phyloP scores from a whole-genome alignment of 805 yeast genomes.

The Sungouiozyma intestinalis region DNA sequence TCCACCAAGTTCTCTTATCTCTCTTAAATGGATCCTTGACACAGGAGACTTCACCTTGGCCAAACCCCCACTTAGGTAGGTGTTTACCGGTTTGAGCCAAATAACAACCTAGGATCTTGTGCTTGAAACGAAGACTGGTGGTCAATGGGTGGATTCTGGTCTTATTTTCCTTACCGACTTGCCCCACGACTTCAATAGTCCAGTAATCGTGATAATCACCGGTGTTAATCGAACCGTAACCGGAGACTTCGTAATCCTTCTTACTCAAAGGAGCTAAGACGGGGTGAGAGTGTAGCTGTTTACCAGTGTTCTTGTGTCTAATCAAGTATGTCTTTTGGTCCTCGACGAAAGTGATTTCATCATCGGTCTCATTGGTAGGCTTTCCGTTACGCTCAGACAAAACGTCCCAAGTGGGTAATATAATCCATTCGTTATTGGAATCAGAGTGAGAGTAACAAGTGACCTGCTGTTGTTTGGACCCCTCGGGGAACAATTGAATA shows the following conservation, averaged over 20 bases:
- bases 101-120: constrained; percentile 59
- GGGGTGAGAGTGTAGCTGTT: constrained; percentile 78
- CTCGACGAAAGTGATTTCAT: constrained; percentile 31
- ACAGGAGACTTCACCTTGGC: constrained; percentile 75
- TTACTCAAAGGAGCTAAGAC: constrained; percentile 69
- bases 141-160: constrained; percentile 59
- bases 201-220: constrained; percentile 86
- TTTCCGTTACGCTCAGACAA: constrained; percentile 14
- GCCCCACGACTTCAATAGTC: constrained; percentile 73
- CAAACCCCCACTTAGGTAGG: constrained; percentile 81
- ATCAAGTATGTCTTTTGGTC: constrained; percentile 64
- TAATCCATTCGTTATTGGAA: constrained; percentile 69
- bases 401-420: constrained; percentile 47
- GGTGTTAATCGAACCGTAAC: constrained; percentile 60
- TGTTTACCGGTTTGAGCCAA: constrained; percentile 59
- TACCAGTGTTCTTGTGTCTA: constrained; percentile 57
- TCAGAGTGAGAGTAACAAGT: constrained; percentile 90
- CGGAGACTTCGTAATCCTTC: constrained; percentile 69
- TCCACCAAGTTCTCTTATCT: constrained; percentile 87
- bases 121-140: constrained; percentile 57
- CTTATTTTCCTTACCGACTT: constrained; percentile 39
- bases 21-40: constrained; percentile 48
- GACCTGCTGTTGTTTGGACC: constrained; percentile 88
- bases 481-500: constrained; percentile 77
- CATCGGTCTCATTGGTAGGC: constrained; percentile 10